Base-by-base conservation (phyloP, 1,284 basidiomycete species). In the Rhodotorula sp. region DNA sequence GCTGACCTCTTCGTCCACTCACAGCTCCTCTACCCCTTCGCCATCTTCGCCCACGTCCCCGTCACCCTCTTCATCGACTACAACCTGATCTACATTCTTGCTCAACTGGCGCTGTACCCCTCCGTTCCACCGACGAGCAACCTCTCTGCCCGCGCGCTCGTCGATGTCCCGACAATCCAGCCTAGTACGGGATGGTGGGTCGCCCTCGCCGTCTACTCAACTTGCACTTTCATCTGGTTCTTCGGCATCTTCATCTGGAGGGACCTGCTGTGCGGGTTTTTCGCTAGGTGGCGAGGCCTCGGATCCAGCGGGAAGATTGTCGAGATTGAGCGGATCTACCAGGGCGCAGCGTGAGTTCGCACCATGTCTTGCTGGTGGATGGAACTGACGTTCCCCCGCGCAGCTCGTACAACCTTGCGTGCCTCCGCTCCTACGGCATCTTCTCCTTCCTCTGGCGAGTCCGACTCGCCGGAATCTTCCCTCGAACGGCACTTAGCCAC, bases 1-100 rank as follows among this genome's bases (percentile, higher is more conserved):
- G 28, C 59, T 58, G 26, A 50, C n/a, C 44, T 6, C 10, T n/a
- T 26, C 22, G 4, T 0, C 34, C 15, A 1, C 1, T 22, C 30
- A 15, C 51, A 69, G 70, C 55, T 65, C 15, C 47, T 70, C 18
- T 70, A 67, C 48, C 69, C 71, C 11, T 59, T 68, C 61, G 60
- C 50, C 44, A 28, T 73, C 40, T 66, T 59, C 28, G 68, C 70
- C 20, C 76, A 78, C 65, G 72, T 79, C 40, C 78, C 78, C 16
- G 61, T 69, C 1, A 79, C 79, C 16, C 55, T 80, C 52, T 80
- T 80, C 60, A 73, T 80, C 64, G 79, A 80, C 68, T 79, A 72
- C 67, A 78, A 76, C 62, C 72, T 75, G 62, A 54, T 80, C 50
- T 80, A 77, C 69, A 65, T 71, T 24, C 70, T 80, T 57, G 67